phyloP scores from a whole-genome alignment of 148 eudicot genomes.

The Nepenthes mirabilis region DNA sequence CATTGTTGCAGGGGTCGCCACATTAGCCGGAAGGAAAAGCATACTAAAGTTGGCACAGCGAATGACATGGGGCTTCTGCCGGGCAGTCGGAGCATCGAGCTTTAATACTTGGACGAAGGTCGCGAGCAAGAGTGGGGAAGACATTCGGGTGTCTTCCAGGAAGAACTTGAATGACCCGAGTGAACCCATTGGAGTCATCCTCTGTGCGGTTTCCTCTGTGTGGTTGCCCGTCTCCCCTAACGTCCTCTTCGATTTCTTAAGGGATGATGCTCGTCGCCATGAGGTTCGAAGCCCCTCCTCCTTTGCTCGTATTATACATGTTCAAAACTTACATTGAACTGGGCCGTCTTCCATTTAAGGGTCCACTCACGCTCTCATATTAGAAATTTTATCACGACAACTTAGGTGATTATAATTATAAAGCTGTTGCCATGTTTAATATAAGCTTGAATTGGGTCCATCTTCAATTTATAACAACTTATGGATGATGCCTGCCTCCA shows the following conservation, averaged over 20 bases:
- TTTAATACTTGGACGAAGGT: slow-evolving; percentile 73
- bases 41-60: slow-evolving; percentile 81
- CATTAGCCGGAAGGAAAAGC: slow-evolving; percentile 92
- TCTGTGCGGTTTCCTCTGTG: slow-evolving; percentile 69
- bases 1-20: slow-evolving; percentile 47
- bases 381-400: no score
- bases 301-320: no score
- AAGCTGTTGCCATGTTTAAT: no score
- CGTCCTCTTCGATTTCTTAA: slow-evolving; percentile 59
- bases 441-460: no score
- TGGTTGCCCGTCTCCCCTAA: slow-evolving; percentile 79
- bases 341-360: no score
- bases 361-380: no score
- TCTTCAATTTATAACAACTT: no score
- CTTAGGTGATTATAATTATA: no score
- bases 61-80: slow-evolving; percentile 75
- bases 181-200: slow-evolving; percentile 76
- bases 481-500: no score
- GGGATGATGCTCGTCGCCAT: slow-evolving; percentile 64
- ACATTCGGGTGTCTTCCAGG: slow-evolving; percentile 65
- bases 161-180: slow-evolving; percentile 80
- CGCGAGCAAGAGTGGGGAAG: slow-evolving; percentile 73
- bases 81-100: slow-evolving; percentile 76
- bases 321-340: no score
- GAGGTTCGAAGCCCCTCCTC: slow-evolving; percentile 34